A percentile compares a stretch with the other conserved stretches of the same genome.
Conservation (phyloP, 164 flowering plant species). For the Annona cherimola region DNA sequence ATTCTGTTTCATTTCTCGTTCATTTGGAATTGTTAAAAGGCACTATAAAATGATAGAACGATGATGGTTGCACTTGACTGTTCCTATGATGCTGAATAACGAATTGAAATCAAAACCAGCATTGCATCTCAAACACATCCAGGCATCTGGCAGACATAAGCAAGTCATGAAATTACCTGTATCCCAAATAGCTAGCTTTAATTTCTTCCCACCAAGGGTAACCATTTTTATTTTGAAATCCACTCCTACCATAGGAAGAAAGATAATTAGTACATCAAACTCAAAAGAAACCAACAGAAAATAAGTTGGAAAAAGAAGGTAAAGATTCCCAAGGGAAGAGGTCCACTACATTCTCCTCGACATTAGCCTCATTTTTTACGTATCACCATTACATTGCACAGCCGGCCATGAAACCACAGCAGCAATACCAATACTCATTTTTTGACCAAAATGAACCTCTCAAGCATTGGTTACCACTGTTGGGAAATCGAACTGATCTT, state of each 20-base stretch:
- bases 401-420: too few species aligned
- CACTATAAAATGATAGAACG: too few species aligned
- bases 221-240: constrained; percentile 81
- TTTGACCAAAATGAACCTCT: too few species aligned
- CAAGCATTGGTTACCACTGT: too few species aligned
- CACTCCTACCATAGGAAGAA: constrained; percentile 47
- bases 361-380: too few species aligned
- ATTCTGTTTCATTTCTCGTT: background rate
- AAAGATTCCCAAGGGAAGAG: too few species aligned
- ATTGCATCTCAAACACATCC: background rate
- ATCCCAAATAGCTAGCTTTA: constrained; percentile 91
- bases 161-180: constrained; percentile 40
- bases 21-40: too few species aligned
- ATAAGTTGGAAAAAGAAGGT: background rate
- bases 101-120: background rate
- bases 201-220: constrained; percentile 65
- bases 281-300: background rate
- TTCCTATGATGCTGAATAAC: background rate
- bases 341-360: too few species aligned
- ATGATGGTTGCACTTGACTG: background rate
- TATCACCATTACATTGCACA: too few species aligned
- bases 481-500: too few species aligned
- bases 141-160: background rate
- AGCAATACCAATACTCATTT: too few species aligned
- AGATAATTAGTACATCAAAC: background rate